Evolutionary conservation across 1,284 basidiomycete genomes (phyloP).

Genomic region (Fomitopsis palustris): DNA sequence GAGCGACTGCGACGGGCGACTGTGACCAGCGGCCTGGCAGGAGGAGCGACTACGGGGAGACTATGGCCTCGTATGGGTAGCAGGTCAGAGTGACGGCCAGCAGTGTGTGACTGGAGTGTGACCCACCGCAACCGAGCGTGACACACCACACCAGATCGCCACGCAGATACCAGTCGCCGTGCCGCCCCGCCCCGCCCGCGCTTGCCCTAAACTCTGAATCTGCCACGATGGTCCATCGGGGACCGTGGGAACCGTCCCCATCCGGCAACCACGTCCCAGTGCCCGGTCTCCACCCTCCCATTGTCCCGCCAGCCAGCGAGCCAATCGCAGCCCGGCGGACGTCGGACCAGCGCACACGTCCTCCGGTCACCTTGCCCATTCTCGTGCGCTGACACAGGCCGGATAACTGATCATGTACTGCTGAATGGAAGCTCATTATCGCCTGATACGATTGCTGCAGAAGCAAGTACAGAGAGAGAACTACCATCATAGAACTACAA

Average conservation of each 20-base stretch:
- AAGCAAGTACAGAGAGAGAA: constrained; percentile 17
- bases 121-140: neutral
- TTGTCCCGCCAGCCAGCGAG: constrained; percentile 3
- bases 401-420: constrained; percentile 8
- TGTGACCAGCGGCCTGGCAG: no score
- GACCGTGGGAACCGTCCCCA: constrained; percentile 9
- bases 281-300: constrained; percentile 12
- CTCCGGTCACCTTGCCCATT: constrained; percentile 1
- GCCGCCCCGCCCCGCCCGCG: constrained; percentile 15
- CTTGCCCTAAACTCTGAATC: constrained; percentile 18
- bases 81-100: constrained; percentile 8
- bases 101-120: neutral
- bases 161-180: constrained; percentile 14
- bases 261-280: constrained; percentile 6
- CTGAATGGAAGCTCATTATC: constrained; percentile 18
- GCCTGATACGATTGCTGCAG: constrained; percentile 19
- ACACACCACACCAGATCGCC: constrained; percentile 9
- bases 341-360: neutral
- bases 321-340: constrained; percentile 3
- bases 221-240: constrained; percentile 11
- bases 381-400: constrained; percentile 8
- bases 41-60: no score
- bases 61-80: no score
- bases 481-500: constrained; percentile 54
- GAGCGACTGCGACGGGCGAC: constrained; percentile 13